phyloP scores from a whole-genome alignment of 495 filamentous ascomycete genomes.

The Penicillium crystallinum region DNA sequence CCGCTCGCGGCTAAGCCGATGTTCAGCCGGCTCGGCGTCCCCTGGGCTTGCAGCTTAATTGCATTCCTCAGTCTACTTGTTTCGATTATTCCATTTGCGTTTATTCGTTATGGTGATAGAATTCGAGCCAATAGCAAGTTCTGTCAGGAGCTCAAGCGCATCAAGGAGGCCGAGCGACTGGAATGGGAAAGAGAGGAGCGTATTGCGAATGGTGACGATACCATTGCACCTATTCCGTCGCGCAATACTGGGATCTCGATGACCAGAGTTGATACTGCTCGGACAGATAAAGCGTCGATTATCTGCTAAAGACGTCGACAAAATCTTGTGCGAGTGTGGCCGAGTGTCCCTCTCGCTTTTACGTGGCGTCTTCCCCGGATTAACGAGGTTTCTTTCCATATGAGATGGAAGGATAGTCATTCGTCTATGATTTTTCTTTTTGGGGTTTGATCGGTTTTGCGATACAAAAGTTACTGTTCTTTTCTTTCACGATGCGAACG shows the following conservation, averaged over 20 bases:
- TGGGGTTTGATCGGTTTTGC: background rate
- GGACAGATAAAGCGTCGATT: constrained; percentile 22
- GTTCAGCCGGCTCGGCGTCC: constrained; percentile 36
- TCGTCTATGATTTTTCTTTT: background rate
- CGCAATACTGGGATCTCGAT: constrained; percentile 9
- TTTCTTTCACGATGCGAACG: background rate
- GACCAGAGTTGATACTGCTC: constrained; percentile 20
- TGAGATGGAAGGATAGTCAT: background rate
- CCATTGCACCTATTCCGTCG: constrained; percentile 12
- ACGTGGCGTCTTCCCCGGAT: background rate
- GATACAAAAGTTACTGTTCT: constrained; percentile 8
- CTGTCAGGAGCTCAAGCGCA: constrained; percentile 34
- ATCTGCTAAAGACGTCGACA: constrained; percentile 8
- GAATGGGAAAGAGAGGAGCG: constrained; percentile 18
- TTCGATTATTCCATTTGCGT: constrained; percentile 31
- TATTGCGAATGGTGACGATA: constrained; percentile 3
- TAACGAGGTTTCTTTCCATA: background rate
- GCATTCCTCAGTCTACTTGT: constrained; percentile 36
- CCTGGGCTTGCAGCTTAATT: constrained; percentile 41
- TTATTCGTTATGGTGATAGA: constrained; percentile 32
- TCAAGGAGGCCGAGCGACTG: constrained; percentile 23
- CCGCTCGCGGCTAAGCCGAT: constrained; percentile 39
- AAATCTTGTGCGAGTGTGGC: background rate
- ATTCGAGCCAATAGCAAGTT: constrained; percentile 35
- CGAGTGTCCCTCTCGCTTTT: background rate